Base-by-base conservation (phyloP, 1,284 basidiomycete genomes). In the Coniferiporia sulphurascens region DNA sequence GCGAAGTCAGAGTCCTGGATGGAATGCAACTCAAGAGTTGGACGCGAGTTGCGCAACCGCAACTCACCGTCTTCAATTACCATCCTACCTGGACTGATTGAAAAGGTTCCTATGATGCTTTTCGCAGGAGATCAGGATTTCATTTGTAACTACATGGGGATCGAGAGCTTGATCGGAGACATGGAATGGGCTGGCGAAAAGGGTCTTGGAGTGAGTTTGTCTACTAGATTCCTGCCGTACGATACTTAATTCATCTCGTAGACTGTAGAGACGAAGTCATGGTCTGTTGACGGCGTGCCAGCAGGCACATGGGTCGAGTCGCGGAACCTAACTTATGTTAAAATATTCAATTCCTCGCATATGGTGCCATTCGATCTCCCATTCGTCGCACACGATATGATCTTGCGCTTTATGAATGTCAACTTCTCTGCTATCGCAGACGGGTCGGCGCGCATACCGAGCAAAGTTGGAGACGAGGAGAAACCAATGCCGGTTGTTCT, bases 71-170 rank as follows among this genome's bases (percentile, higher is more conserved):
- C 94, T 0, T 83, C 92, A 0, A 84, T 96, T 58, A 82, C 81
- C 1, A 76, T 97, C 43, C 71, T 99, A 0, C 96, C 97, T 0
- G 77, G 78, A 2, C 77, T 99, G 3, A 76, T 98, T 34, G 81
- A 86, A 62, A 84, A 83, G 54, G 85, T 98, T 21, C 87, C 87
- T 1, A 81, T 98, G n/a, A 71, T 99, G 68, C 79, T 99, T 53
- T 99, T 98, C 67, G 94, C 87, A 0, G 96, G 96, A 13, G 95
- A 96, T 70, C 90, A 98, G 73, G 96, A 99, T 72, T 77, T 96
- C 55, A 96, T 98, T 64, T 99, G 95, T 76, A 98, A 98, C 72
- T 88, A 97, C 69, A 80, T 96, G 59, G 96, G 96, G 2, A 81
- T 95, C 54, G 93, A 97, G 74, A 82, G 81, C 60, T 86, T 93